Conservation (phyloP, 495 filamentous ascomycete species). For the Tuber magnatum region DNA sequence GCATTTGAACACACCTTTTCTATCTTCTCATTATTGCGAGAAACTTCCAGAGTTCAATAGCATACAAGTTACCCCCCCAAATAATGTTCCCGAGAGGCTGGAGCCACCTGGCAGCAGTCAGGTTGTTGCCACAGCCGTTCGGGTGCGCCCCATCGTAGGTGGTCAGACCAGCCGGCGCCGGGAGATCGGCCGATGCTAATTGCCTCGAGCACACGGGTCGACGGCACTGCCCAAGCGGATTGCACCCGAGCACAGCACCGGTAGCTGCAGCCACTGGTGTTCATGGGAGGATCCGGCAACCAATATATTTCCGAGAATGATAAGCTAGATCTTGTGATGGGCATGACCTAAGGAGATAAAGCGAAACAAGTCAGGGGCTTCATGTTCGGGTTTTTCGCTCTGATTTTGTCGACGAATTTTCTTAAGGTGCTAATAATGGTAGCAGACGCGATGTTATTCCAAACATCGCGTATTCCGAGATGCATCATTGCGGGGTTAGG, state of each 20-base stretch:
- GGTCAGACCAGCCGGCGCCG: constrained; percentile 45
- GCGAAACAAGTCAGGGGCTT: constrained; percentile 44
- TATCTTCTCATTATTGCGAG: no score
- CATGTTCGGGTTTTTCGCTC: constrained; percentile 43
- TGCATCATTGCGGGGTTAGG: constrained; percentile 48
- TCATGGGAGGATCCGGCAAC: constrained; percentile 50
- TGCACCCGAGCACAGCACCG: constrained; percentile 42
- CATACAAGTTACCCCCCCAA: no score
- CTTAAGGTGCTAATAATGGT: constrained; percentile 44
- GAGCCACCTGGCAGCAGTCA: constrained; percentile 44
- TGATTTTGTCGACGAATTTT: constrained; percentile 44
- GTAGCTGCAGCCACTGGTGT: constrained; percentile 37
- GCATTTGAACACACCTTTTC: neutral
- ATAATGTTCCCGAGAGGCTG: no score
- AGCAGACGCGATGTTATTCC: constrained; percentile 39
- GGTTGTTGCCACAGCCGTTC: constrained; percentile 43
- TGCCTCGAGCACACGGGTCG: constrained; percentile 41
- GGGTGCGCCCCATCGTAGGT: constrained; percentile 44
- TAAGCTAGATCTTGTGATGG: neutral
- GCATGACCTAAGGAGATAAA: neutral
- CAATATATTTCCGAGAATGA: constrained; percentile 23
- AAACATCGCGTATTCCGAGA: constrained; percentile 49
- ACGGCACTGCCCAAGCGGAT: constrained; percentile 44
- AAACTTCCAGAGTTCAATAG: no score
- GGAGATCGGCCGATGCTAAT: constrained; percentile 43